Base-by-base conservation (phyloP, 2,329 filamentous ascomycete species). In the Penicillium concentricum region DNA sequence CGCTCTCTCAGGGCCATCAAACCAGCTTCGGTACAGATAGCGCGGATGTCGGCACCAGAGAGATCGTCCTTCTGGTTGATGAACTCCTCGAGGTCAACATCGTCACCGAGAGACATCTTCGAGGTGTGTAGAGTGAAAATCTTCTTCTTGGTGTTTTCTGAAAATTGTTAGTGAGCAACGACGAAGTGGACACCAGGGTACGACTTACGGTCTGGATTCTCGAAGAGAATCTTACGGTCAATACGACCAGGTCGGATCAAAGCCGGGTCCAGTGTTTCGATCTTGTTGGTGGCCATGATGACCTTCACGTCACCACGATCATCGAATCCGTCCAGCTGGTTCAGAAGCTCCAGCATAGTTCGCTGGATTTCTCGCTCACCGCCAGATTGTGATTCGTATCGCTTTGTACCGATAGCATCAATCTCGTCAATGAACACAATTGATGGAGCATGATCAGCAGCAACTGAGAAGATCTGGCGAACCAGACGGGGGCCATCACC, bases 391-490 rank as follows among this genome's bases (percentile, higher is more conserved):
- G 92, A 96, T 41, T 99, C 94, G 78, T 99, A 99, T 72, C 94
- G 91, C 80, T 99, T 99, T 7, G 95, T 97, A 71, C 95, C 94
- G 62, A 99, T 97, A 37, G 94, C 95, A 72, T 99, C 94, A 68
- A 99, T 99, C 76, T 99, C 94, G 72, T 99, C 94, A 66, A 99
- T 99, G 77, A 99, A 99, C 22, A 99, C 93, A 68, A 99, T 99
- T 1, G 92, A 92, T 0, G 94, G 94, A 0, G 94, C 90, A 66
- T 99, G 94, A 74, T 99, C 95, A 3, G 92, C 93, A 32, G 94
- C 94, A 59, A 96, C 92, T 81, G 91, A 70, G 60, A 76, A 99
- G 57, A 99, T 88, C 76, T 99, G 94, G 74, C 94, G 91, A 58
- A 97, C 94, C 63, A 99, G 82, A 65, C 94, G 86, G 13, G 94